Percentiles rank a stretch among this genome's conserved stretches.
phyloP scores from a whole-genome alignment of 805 yeast genomes.

The Barnettozyma salicaria region DNA sequence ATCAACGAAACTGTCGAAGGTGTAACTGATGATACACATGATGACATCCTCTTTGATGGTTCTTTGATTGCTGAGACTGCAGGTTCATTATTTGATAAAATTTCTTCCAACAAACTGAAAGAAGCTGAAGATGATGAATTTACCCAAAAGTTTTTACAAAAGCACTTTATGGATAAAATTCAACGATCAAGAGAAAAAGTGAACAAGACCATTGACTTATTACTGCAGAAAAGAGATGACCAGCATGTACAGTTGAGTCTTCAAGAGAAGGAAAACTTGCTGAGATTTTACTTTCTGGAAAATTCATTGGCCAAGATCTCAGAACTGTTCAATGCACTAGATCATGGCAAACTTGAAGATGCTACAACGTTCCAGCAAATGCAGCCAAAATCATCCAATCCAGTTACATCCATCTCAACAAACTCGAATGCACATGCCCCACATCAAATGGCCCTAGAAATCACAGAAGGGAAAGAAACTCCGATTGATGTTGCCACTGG shows the following conservation, averaged over 20 bases:
- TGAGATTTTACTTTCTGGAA: constrained; percentile 64
- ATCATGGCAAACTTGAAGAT: constrained; percentile 18
- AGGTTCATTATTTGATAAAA: constrained; percentile 48
- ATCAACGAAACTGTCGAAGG: constrained; percentile 18
- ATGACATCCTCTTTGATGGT: constrained; percentile 72
- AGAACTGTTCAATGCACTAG: constrained; percentile 29
- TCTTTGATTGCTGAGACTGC: constrained; percentile 69
- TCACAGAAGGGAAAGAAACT: constrained; percentile 42
- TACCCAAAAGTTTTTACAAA: constrained; percentile 33
- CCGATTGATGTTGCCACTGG: constrained; percentile 69
- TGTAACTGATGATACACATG: constrained; percentile 32
- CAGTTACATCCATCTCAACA: constrained; percentile 2
- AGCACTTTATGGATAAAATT: constrained; percentile 38
- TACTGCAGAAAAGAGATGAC: constrained; percentile 51
- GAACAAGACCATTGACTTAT: constrained; percentile 45
- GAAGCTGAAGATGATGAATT: constrained; percentile 28
- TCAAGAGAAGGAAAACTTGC: constrained; percentile 70
- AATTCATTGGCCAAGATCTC: constrained; percentile 56
- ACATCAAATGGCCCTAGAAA: constrained; percentile 67
- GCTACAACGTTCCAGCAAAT: constrained; percentile 13
- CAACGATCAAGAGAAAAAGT: constrained; percentile 34
- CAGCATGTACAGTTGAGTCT: constrained; percentile 38
- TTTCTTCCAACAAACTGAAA: constrained; percentile 18
- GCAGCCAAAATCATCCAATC: constrained; percentile 9
- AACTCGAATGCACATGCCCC: constrained; percentile 30